Evolutionary conservation across 2,329 filamentous ascomycete genomes (phyloP).

Genomic region (Didymosphaeria variabile): DNA sequence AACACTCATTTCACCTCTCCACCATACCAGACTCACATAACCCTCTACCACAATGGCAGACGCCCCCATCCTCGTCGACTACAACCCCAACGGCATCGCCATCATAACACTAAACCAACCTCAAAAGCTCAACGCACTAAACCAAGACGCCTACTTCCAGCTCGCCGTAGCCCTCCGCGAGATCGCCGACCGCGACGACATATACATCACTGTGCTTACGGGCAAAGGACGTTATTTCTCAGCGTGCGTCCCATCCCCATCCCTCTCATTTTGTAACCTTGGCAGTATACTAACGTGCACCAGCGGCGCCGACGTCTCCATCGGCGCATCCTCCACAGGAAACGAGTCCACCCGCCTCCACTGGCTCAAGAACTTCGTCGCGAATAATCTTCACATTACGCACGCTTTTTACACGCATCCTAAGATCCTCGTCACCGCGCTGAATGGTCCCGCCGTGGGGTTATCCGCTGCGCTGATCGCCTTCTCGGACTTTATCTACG

Average conservation of each 20-base stretch:
- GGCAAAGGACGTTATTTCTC: slow-evolving; percentile 86
- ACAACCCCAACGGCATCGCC: slow-evolving; percentile 72
- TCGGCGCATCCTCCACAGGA: slow-evolving; percentile 55
- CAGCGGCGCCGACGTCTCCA: slow-evolving; percentile 81
- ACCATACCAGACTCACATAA: not conserved
- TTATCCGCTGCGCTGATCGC: slow-evolving; percentile 84
- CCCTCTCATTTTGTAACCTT: not conserved
- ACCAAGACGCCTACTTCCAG: slow-evolving; percentile 76
- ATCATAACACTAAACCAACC: slow-evolving; percentile 87
- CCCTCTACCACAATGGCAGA: slow-evolving; percentile 46
- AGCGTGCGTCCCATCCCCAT: slow-evolving; percentile 66
- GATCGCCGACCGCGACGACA: slow-evolving; percentile 79
- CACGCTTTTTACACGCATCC: slow-evolving; percentile 92
- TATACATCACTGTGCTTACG: slow-evolving; percentile 84
- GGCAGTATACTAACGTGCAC: slow-evolving; percentile 9
- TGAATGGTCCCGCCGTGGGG: slow-evolving; percentile 92
- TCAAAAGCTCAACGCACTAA: slow-evolving; percentile 87
- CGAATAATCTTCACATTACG: slow-evolving; percentile 88
- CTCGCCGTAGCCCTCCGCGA: slow-evolving; percentile 78
- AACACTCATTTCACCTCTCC: not conserved
- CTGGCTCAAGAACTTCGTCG: slow-evolving; percentile 76
- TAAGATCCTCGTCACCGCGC: slow-evolving; percentile 88
- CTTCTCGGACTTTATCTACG: slow-evolving; percentile 93
- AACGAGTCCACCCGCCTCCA: slow-evolving; percentile 57
- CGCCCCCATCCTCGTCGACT: slow-evolving; percentile 66